These are phyloP conservation scores for Colletotrichum tropicicola DNA, from an alignment of 2,329 filamentous ascomycete species.

Conservation along the genomic window DNA sequence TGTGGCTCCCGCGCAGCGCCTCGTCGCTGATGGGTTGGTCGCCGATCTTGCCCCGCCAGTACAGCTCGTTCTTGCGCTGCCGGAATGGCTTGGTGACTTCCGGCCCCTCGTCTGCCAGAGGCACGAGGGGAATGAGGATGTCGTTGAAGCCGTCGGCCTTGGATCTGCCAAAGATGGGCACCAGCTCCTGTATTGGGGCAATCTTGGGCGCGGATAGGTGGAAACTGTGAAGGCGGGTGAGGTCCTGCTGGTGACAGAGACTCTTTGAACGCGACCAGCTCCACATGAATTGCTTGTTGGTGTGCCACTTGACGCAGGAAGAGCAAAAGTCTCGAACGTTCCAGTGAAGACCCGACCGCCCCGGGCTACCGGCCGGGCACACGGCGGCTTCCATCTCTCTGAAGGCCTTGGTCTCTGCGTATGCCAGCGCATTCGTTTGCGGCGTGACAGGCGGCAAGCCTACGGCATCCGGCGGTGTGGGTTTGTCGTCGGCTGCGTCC, in stretches of 20 bases:
- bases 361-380: conserved; percentile 70
- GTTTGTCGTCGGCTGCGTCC: background rate
- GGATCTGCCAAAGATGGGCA: conserved; percentile 80
- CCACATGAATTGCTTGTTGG: conserved; percentile 71
- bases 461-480: background rate
- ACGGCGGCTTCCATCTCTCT: conserved; percentile 55
- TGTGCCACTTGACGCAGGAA: conserved; percentile 70
- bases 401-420: conserved; percentile 39
- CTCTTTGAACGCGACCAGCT: conserved; percentile 73
- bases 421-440: background rate
- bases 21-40: conserved; percentile 60
- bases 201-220: conserved; percentile 71
- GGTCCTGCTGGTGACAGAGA: conserved; percentile 80
- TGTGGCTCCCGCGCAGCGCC: conserved; percentile 72
- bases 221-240: conserved; percentile 78
- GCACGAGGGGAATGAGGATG: conserved; percentile 75
- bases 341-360: conserved; percentile 68
- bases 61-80: conserved; percentile 71
- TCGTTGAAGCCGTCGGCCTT: conserved; percentile 79
- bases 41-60: conserved; percentile 78
- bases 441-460: background rate
- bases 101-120: conserved; percentile 52
- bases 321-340: conserved; percentile 72
- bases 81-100: conserved; percentile 58
- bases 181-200: conserved; percentile 69